These are phyloP conservation scores for Cantharellus cinnabarinus DNA, from an alignment of 768 basidiomycete genomes.

Conservation along the genomic window DNA sequence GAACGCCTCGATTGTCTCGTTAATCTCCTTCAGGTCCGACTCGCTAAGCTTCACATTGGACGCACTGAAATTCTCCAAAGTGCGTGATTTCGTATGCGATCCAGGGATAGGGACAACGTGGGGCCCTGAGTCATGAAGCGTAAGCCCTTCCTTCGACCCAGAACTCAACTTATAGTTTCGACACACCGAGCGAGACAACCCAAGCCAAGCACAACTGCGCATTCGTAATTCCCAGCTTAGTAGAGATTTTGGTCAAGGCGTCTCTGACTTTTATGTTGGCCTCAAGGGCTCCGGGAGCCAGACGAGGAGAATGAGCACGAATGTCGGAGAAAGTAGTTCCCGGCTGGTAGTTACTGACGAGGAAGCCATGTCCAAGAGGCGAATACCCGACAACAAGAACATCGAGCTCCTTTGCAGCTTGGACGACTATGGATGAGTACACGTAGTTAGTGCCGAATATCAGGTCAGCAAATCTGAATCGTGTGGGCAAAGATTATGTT, in stretches of 20 bases:
- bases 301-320: conserved; percentile 13
- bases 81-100: conserved; percentile 22
- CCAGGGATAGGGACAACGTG: conserved; percentile 15
- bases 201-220: conserved; percentile 24
- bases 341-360: conserved; percentile 29
- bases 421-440: conserved; percentile 12
- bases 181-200: conserved; percentile 13
- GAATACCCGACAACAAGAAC: conserved; percentile 20
- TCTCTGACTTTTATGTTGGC: conserved; percentile 21
- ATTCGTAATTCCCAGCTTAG: conserved; percentile 18
- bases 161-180: neutral
- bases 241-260: conserved; percentile 14
- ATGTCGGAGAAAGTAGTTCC: conserved; percentile 19
- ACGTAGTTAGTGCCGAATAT: too few relatives aligned
- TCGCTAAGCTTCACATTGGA: conserved; percentile 23
- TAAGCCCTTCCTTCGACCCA: neutral
- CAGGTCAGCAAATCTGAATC: too few relatives aligned
- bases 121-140: neutral
- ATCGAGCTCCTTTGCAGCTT: conserved; percentile 17
- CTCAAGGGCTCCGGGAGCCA: conserved; percentile 11
- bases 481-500: too few relatives aligned
- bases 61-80: conserved; percentile 27
- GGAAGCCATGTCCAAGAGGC: conserved; percentile 20
- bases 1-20: conserved; percentile 10
- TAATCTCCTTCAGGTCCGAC: conserved; percentile 23